Base-by-base conservation (phyloP, 305 asterid genomes). In the Solanum hybrid region DNA sequence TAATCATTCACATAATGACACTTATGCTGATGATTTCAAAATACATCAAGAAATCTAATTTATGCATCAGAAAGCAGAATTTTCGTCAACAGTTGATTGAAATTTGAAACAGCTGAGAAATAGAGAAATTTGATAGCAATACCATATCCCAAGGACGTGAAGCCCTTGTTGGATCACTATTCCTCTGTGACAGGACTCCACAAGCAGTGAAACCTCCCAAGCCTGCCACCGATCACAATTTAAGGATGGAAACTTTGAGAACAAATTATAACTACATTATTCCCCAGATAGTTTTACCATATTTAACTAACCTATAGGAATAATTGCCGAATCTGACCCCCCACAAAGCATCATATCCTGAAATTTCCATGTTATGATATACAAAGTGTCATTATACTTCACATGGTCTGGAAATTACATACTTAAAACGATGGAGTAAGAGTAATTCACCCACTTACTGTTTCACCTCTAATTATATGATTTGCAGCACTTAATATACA, bases 271-370 rank as follows among this genome's bases (percentile, higher is more conserved):
- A 79, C 7, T 79, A 38, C 64, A 79, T 38, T 51, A 79, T 37
- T 79, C 64, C 86, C 34, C 22, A 12, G 12, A 37, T n/a, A 24
- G n/a, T 24, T 79, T 12, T 37, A 37, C 86, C 64, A 79, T 34
- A 85, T 36, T 66, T 9, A 85, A 86, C 89, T 6, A 72, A 92
- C 94, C 94, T 80, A 93, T 89, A 27, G 95, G 94, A 42, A 92
- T 88, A 40, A 91, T 84, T 82, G 92, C 90, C 76, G 95, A 87
- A 80, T 93, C 93, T 2, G 95, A 92, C 76, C 94, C 95, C 10
- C 93, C 94, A 90, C 92, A 93, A 29, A 93, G 95, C 94, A 93
- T 93, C 87, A 93, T 78, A 88, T 93, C 92, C 94, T 93, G 92
- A 79, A 85, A 40, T n/a, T 75, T 20, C 16, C 87, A 81, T 22